A percentile compares a stretch with the other conserved stretches of the same genome.
These are phyloP conservation scores for Stentor roeselii DNA, from an alignment of 73 alveolate species.

Conservation along the genomic window DNA sequence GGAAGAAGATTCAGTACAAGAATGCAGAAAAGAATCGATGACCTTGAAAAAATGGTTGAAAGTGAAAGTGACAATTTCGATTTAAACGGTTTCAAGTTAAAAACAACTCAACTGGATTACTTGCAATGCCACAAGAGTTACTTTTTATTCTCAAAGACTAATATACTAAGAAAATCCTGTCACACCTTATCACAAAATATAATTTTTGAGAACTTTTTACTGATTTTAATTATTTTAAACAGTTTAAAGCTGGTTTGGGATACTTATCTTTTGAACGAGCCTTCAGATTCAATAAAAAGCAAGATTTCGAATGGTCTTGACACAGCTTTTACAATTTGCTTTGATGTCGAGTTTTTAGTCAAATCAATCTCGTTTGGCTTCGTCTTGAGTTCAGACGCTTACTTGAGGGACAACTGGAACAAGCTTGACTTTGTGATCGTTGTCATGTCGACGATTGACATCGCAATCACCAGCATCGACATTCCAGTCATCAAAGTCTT, in stretches of 20 bases:
- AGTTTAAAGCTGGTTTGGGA: conserved; percentile 32
- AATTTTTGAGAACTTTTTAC: conserved; percentile 32
- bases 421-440: conserved; percentile 78
- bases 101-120: neutral
- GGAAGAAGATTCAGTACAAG: neutral
- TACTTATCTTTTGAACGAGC: conserved; percentile 8
- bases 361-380: conserved; percentile 43
- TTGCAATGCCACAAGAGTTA: neutral
- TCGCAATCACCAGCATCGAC: conserved; percentile 54
- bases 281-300: neutral
- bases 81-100: too few relatives aligned
- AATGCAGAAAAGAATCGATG: conserved; percentile 3
- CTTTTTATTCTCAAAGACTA: neutral
- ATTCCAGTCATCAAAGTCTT: conserved; percentile 71
- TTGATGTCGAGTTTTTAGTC: neutral
- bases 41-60: neutral
- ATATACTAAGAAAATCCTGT: neutral
- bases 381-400: neutral
- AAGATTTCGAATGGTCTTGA: conserved; percentile 43
- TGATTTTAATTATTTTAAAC: conserved; percentile 49
- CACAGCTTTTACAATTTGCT: conserved; percentile 59
- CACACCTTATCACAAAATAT: neutral
- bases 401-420: conserved; percentile 48
- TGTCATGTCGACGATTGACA: conserved; percentile 76
- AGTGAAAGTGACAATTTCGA: neutral